phyloP scores from a whole-genome alignment of 441 rosid genomes.

The Brassica balearica region DNA sequence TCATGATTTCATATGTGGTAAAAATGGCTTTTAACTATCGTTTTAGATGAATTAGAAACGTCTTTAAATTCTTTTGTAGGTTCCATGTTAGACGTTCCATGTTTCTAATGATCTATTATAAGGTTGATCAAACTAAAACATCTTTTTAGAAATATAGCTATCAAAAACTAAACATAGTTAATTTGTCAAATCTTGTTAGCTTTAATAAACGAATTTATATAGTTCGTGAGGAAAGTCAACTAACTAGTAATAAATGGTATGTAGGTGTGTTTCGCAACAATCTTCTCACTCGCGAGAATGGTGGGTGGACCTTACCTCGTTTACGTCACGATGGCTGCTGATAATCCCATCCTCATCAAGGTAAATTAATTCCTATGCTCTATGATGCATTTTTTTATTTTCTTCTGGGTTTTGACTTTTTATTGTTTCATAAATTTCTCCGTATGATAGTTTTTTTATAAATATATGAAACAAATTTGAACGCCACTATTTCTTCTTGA shows the following conservation, averaged over 20 bases:
- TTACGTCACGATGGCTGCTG: constrained; percentile 55
- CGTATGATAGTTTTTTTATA: background rate
- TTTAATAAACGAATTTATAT: background rate
- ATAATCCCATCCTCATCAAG: constrained; percentile 72
- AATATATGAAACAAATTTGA: background rate
- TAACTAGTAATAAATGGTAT: background rate
- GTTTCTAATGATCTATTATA: background rate
- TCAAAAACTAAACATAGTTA: background rate
- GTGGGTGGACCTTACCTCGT: constrained; percentile 71
- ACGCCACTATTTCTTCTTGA: background rate
- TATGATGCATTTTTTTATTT: background rate
- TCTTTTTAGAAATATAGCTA: background rate
- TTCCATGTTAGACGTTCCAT: background rate
- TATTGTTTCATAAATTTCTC: background rate
- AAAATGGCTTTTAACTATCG: background rate
- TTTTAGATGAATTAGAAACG: background rate
- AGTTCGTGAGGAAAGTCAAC: background rate
- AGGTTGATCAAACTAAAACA: background rate
- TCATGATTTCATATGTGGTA: background rate
- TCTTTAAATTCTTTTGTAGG: background rate
- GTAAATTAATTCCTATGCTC: constrained; percentile 38
- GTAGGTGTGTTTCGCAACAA: constrained; percentile 67
- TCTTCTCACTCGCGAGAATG: constrained; percentile 79
- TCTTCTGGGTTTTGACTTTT: background rate
- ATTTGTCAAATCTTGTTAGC: constrained; percentile 9